A percentile compares a stretch with the other conserved stretches of the same genome.
Evolutionary conservation across 345 rosid species (phyloP).

Genomic region (Pugionium cornutum): DNA sequence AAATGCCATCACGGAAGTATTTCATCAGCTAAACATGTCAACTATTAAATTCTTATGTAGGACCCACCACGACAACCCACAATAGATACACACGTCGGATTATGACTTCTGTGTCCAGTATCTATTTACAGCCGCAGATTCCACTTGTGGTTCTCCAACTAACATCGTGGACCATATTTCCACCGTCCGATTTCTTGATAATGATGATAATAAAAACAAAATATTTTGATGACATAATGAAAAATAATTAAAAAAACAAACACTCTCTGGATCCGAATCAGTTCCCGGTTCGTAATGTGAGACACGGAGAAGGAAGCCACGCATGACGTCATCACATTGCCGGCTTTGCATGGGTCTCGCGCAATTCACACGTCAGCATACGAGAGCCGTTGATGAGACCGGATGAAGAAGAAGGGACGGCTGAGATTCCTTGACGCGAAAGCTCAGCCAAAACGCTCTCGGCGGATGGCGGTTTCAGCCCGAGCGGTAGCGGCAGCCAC

Average conservation of each 20-base stretch:
- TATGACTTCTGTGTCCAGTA: conserved; percentile 29
- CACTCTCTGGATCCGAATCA: conserved; percentile 15
- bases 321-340: conserved; percentile 24
- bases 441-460: conserved; percentile 82
- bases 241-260: neutral
- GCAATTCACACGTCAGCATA: conserved; percentile 29
- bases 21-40: conserved; percentile 29
- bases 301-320: conserved; percentile 23
- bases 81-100: conserved; percentile 25
- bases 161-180: conserved; percentile 28
- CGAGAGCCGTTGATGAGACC: conserved; percentile 36
- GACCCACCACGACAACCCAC: conserved; percentile 20
- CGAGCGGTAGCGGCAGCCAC: conserved; percentile 85
- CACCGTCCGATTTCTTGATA: conserved; percentile 25
- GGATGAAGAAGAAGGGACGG: conserved; percentile 50
- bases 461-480: conserved; percentile 80
- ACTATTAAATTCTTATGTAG: conserved; percentile 27
- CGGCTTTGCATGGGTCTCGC: conserved; percentile 4
- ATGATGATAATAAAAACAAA: neutral
- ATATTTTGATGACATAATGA: conserved; percentile 1
- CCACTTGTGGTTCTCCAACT: conserved; percentile 30
- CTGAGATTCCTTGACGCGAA: conserved; percentile 71
- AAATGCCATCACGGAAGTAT: conserved; percentile 29
- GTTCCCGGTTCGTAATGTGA: conserved; percentile 33
- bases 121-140: conserved; percentile 50